Evolutionary conservation across 202 grass and related monocot genomes (phyloP), one percentile per base, ranked within the genome.

Genomic region (Saccharum hybrid): DNA sequence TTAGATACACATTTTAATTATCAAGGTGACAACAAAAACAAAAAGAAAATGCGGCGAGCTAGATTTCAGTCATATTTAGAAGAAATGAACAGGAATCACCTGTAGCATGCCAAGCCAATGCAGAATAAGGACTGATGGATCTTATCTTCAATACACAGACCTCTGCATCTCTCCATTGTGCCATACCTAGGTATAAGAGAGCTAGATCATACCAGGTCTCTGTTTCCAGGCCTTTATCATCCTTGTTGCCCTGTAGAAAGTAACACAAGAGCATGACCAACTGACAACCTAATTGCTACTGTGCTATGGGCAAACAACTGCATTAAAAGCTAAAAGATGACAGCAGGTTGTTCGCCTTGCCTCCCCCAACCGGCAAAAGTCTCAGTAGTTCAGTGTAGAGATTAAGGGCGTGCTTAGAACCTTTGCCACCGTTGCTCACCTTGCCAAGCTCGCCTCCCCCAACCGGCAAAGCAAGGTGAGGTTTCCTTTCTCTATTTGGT

Each of bases 191-290:
- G 84, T 99, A 99, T 65, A 99, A 88, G 73, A 92, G 88, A 72
- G 85, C 84, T 74, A 99, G 81, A 96, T 99, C 93, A 90, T 94
- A 86, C 96, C 96, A 99, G 52, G 79, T 96, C 67, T 92, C 88
- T 76, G 86, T 84, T 88, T 96, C 91, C 75, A 99, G 78, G 74
- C 82, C 92, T 88, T 76, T 94, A 67, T 99, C 82, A 87, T 85
- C 71, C 59, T 94, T 84, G 57, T 65, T 71, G 73, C 82, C 88
- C 96, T 99, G 82, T 76, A 74, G 66, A 75, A 80, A 56, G 48
- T 15, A 66, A 89, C 76, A 43, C 10, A 56, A 90, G 61, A 64
- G 81, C 15, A 1, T 61, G 28, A 28, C 46, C 37, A 71, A 81
- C 8, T 71, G 66, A 42, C 8, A 68, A 21, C 23, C 30, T 45